Evolutionary conservation across 257 asterid genomes (phyloP), one percentile per base, ranked within the genome.

Genomic region (Capsicum chinense): DNA sequence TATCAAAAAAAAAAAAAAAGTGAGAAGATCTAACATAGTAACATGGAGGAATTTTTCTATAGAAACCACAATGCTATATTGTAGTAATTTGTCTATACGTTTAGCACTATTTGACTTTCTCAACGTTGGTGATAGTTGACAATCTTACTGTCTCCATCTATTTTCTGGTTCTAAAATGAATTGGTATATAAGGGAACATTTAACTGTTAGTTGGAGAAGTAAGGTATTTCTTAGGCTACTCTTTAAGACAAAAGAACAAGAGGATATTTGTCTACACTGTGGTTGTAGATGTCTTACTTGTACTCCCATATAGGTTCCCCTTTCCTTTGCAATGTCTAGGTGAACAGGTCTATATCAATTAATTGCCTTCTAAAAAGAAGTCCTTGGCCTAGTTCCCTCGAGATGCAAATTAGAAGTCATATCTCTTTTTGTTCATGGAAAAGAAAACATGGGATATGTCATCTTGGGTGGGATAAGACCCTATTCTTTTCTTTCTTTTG

Each of bases 271-370:
- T 74, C 47, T 74, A 21, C 47, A 3, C n/a, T 13, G 21, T 76
- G 44, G 81, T 76, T 52, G 81, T 52, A 21, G 6, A 76, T 50
- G 81, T 4, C 14, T 52, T 76, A 47, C 81, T 52, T 76, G 47
- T 63, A 52, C 62, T 52, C 62, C 63, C 81, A 50, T 26, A 26
- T 26, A 26, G 33, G 33, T 26, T 26, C 33, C 33, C 33, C 33
- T 74, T 76, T 52, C 47, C 63, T 21, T 13, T 21, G 60, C 81
- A 54, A 13, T 1, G 48, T 12, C 21, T 76, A 13, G 47, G 63
- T 76, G 52, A 76, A 21, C 60, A 19, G 33, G 44, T 73, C 19
- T 76, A 13, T 76, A 52, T 12, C 19, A 52, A 21, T 14, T 21
- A 9, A 50, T 52, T 21, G 13, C 50, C 81, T 74, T 56, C 37